A percentile compares a stretch with the other conserved stretches of the same genome.
Conservation (phyloP, 2,329 filamentous ascomycete genomes). For the Corynespora cassiicola region DNA sequence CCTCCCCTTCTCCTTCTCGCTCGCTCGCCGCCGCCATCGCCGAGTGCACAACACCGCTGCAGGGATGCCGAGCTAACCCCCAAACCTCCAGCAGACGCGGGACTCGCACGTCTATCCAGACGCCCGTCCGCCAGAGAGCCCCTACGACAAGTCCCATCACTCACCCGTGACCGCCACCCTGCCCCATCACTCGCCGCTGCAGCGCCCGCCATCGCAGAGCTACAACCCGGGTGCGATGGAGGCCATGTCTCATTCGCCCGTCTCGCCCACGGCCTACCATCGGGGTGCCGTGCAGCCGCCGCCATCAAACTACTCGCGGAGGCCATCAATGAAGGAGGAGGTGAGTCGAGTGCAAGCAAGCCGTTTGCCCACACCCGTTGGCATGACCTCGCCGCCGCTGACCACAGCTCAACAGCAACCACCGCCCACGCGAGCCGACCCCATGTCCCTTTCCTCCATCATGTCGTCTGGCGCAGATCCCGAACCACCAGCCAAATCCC, state of each 20-base stretch:
- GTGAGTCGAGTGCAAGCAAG: constrained; percentile 27
- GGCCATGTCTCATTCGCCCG: constrained; percentile 45
- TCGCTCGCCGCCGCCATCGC: constrained; percentile 6
- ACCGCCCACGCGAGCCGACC: constrained; percentile 78
- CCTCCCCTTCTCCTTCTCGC: constrained; percentile 3
- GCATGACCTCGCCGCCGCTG: no score
- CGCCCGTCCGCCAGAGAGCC: constrained; percentile 36
- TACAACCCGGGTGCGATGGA: constrained; percentile 40
- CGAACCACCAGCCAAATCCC: constrained; percentile 56
- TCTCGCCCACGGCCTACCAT: constrained; percentile 44
- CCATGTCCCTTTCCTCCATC: constrained; percentile 97
- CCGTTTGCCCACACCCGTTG: no score
- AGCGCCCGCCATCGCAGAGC: constrained; percentile 45
- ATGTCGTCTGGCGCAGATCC: constrained; percentile 83
- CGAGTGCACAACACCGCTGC: no score
- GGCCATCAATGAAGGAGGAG: constrained; percentile 43
- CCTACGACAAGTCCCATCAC: constrained; percentile 47
- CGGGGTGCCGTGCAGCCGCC: constrained; percentile 45
- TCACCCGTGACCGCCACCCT: constrained; percentile 42
- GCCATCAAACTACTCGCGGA: constrained; percentile 33
- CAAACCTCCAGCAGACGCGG: constrained; percentile 29
- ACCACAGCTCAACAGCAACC: constrained; percentile 63
- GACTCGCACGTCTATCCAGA: constrained; percentile 44
- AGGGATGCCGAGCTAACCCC: constrained; percentile 28
- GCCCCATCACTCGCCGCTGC: constrained; percentile 43